Conservation (phyloP, 2,329 filamentous ascomycete genomes). For the Penicillium decumbens region DNA sequence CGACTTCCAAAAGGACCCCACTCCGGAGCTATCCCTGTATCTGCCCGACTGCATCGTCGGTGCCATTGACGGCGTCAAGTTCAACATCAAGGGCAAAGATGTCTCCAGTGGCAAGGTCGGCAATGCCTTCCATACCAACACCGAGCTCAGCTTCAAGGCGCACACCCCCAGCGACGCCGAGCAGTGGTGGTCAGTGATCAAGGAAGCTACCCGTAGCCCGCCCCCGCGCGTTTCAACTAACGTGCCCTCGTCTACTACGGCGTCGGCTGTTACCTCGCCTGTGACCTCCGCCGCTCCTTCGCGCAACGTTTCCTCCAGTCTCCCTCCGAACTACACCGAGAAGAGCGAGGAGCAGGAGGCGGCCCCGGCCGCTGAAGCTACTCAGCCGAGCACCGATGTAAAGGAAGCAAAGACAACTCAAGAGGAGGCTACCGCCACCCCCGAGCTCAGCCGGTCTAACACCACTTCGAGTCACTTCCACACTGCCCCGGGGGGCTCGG, state of each 20-base stretch:
- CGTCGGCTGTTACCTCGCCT: constrained; percentile 11
- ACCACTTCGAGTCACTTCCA: constrained; percentile 27
- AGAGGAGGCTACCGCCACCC: neutral
- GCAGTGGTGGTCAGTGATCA: constrained; percentile 77
- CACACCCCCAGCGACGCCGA: constrained; percentile 73
- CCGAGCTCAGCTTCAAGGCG: constrained; percentile 84
- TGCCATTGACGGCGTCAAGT: constrained; percentile 69
- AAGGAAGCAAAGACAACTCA: neutral
- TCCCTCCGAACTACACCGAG: constrained; percentile 28
- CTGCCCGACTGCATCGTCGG: constrained; percentile 85
- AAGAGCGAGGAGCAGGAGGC: constrained; percentile 15
- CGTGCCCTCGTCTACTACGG: constrained; percentile 8
- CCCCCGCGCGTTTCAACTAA: neutral
- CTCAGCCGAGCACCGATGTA: neutral
- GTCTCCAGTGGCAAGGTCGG: constrained; percentile 69
- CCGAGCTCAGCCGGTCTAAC: constrained; percentile 23
- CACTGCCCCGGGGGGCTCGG: constrained; percentile 26
- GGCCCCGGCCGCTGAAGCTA: neutral
- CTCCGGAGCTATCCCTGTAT: constrained; percentile 83
- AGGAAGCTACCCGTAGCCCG: constrained; percentile 26
- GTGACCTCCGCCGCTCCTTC: constrained; percentile 9
- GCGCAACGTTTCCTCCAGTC: constrained; percentile 4
- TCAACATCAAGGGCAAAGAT: constrained; percentile 94
- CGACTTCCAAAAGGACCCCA: constrained; percentile 52
- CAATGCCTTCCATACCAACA: constrained; percentile 71